Evolutionary conservation across 2,329 filamentous ascomycete genomes (phyloP).

Genomic region (Coniochaeta sp.): DNA sequence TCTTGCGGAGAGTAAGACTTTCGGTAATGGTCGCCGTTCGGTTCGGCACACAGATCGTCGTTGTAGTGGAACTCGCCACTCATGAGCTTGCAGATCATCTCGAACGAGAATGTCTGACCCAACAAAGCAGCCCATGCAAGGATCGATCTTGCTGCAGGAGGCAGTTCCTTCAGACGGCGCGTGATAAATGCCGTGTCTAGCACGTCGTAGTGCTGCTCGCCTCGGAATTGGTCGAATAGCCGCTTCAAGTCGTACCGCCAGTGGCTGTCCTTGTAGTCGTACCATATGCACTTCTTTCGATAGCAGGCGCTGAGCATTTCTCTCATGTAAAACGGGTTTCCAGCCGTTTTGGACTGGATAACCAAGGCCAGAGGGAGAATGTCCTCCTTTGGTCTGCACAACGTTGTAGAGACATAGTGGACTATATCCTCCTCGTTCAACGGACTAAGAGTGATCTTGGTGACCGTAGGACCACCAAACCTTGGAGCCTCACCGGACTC

Average conservation of each 20-base stretch:
- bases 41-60: slow-evolving; percentile 31
- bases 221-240: slow-evolving; percentile 78
- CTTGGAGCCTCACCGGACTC: slow-evolving; percentile 44
- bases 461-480: slow-evolving; percentile 49
- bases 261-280: slow-evolving; percentile 72
- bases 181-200: slow-evolving; percentile 79
- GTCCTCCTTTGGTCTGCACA: slow-evolving; percentile 66
- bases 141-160: slow-evolving; percentile 66
- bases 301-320: slow-evolving; percentile 87
- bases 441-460: slow-evolving; percentile 64
- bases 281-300: slow-evolving; percentile 82
- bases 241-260: slow-evolving; percentile 85
- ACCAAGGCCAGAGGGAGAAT: slow-evolving; percentile 74
- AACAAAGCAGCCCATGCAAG: slow-evolving; percentile 82
- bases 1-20: slow-evolving; percentile 57
- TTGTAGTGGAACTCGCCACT: slow-evolving; percentile 63
- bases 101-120: slow-evolving; percentile 78
- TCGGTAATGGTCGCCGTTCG: slow-evolving; percentile 25
- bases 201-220: slow-evolving; percentile 70
- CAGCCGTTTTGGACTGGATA: slow-evolving; percentile 80
- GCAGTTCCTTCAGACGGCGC: slow-evolving; percentile 69
- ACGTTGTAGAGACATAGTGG: slow-evolving; percentile 73
- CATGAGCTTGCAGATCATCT: slow-evolving; percentile 69
- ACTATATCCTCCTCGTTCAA: slow-evolving; percentile 74
- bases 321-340: slow-evolving; percentile 85